These are phyloP conservation scores for Cantharellus anzutake DNA, from an alignment of 768 basidiomycete species.

Conservation along the genomic window DNA sequence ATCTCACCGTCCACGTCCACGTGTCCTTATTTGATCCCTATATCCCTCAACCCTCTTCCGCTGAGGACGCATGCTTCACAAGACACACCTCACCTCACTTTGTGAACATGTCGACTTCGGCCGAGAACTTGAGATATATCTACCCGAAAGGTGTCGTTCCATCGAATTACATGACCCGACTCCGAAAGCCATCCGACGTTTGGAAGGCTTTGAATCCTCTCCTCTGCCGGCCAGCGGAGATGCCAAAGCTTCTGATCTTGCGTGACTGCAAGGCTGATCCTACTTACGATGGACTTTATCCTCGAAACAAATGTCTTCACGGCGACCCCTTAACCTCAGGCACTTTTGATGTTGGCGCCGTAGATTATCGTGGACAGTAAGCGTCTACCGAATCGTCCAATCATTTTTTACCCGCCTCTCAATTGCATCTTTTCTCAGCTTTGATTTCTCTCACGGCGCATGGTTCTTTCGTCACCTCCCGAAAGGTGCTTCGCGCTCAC, in stretches of 20 bases:
- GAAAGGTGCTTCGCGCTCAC: too few relatives aligned
- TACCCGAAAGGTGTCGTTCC: not conserved
- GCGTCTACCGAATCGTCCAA: not conserved
- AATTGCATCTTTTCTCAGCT: too few relatives aligned
- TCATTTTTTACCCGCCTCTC: too few relatives aligned
- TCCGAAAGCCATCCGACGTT: not conserved
- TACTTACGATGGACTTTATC: too few relatives aligned
- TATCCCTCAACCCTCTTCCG: too few relatives aligned
- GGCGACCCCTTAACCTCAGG: too few relatives aligned
- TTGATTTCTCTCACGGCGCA: too few relatives aligned
- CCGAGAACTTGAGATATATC: not conserved
- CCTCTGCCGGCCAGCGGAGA: not conserved
- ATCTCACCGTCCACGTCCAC: not conserved
- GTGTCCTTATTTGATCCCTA: not conserved
- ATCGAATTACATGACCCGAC: not conserved
- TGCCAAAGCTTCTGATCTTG: not conserved
- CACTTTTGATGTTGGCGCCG: not conserved
- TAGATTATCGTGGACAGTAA: slow-evolving; percentile 1
- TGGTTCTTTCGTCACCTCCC: too few relatives aligned
- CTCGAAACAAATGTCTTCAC: too few relatives aligned
- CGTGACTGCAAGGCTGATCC: not conserved
- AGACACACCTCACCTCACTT: not conserved
- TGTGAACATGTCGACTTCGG: not conserved
- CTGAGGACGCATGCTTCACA: not conserved
- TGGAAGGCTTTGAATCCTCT: not conserved